Evolutionary conservation across 176 grass and related monocot species (phyloP), one percentile per base, ranked within the genome.

Genomic region (Eleusine indica): DNA sequence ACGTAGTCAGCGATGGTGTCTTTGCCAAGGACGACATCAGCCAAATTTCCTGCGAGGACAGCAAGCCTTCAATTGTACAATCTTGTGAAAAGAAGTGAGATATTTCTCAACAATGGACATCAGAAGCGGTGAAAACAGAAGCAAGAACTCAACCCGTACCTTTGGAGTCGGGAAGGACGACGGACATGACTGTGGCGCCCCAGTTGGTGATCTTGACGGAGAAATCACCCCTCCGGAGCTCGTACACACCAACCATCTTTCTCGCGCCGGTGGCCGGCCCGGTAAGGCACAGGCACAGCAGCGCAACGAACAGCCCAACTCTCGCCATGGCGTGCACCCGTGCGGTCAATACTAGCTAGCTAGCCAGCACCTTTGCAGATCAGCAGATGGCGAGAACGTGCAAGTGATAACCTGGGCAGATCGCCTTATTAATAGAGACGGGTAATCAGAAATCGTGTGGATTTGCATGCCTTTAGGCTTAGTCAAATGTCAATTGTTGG

Each of bases 1-100:
- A 97, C 86, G 37, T 97, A 97, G 40, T 87, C 84, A 57, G 88
- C 90, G 85, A 97, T 76, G 35, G 90, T 84, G 80, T 98, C 92
- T 61, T 61, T 88, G 42, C 95, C 95, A 57, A 94, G 90, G 44
- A 94, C 92, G 78, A 94, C 87, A 82, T 98, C 95, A 13, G 78
- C 88, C 82, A 93, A 69, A 79, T 91, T 88, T 62, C 95, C 95
- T 97, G 78, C 47, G 76, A 61, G 69, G 88, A 71, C 7, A 66
- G 38, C 66, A 42, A 7, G 29, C 6, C 16, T 16, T 5, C 6
- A 38, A 2, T 57, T 14, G 30, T 25, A 51, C 48, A 3, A 17
- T 53, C 51, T 15, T 40, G 1, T 7, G 0, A 71, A 18, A 73
- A 4, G 16, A 43, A 18, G 4, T 28, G 38, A 11, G 9, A 4